phyloP scores from a whole-genome alignment of 768 basidiomycete genomes.

The Pholiota conissans region DNA sequence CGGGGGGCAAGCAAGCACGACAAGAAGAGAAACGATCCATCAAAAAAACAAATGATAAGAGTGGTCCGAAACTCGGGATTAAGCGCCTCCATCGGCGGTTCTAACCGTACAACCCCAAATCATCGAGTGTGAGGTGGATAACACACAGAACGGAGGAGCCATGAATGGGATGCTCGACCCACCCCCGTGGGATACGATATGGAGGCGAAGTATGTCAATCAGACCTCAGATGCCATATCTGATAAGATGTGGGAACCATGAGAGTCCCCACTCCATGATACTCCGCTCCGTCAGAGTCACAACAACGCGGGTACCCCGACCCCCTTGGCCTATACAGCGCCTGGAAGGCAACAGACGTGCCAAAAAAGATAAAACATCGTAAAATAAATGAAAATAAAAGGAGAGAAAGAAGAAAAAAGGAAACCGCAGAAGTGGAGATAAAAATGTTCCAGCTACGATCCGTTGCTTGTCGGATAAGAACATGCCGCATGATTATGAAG shows the following conservation, averaged over 20 bases:
- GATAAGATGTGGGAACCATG: constrained; percentile 33
- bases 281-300: background rate
- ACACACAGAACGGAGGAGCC: constrained; percentile 1
- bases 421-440: background rate
- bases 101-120: background rate
- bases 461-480: background rate
- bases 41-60: background rate
- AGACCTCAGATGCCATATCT: constrained; percentile 26
- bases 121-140: background rate
- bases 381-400: too few species aligned
- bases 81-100: background rate
- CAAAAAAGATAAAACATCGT: background rate
- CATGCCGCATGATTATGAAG: background rate
- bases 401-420: background rate
- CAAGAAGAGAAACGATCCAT: background rate
- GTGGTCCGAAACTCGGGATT: background rate
- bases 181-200: constrained; percentile 4
- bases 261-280: background rate
- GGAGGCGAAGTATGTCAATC: background rate
- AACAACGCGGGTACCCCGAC: background rate
- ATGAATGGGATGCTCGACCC: background rate
- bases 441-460: background rate
- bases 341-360: background rate
- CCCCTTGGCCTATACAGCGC: background rate
- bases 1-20: background rate